Evolutionary conservation across 2,329 filamentous ascomycete genomes (phyloP), one percentile per base, ranked within the genome.

Genomic region (Helicocarpus griseus): DNA sequence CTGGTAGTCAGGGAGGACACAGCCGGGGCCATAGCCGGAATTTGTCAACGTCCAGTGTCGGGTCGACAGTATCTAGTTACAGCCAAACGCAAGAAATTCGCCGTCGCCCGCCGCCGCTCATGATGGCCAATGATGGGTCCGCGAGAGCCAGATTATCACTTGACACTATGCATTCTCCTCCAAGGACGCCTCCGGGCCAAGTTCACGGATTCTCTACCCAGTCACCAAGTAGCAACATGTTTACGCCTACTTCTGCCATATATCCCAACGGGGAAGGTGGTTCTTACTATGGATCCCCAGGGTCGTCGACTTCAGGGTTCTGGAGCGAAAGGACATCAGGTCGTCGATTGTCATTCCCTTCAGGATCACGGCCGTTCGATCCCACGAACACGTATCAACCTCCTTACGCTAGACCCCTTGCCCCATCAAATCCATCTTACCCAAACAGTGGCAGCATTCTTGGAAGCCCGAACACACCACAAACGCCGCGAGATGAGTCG

Each of bases 31-130:
- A 96, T 66, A 87, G 85, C 60, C 75, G 82, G 51, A 95, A 95
- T 66, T 72, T 95, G 2, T 96, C 90, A 0, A 82, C 88, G 2
- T 95, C 90, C 0, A 95, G 89, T 66, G 89, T 96, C 60, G 77
- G 81, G 24, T 91, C 88, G 0, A 83, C 85, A 5, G 73, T 81
- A 50, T 89, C 87, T 1, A 83, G 76, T 46, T 85, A 85, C 53
- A 83, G 79, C 56, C 72, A 78, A n/a, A 73, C 69, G 13, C 67
- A 77, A 41, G 86, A 89, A 52, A 68, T 78, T 36, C 80, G 88
- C 47, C 81, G 86, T 53, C 80, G 87, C 24, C 90, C 89, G 5
- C 83, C 88, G 21, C 87, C 89, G 0, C 73, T 95, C 19, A 85
- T 91, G 53, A 93, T 94, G 83, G 84, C 85, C 3, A 79, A 79